Conservation (phyloP, 306 rosid species). For the Hylodesmum podocarpum region DNA sequence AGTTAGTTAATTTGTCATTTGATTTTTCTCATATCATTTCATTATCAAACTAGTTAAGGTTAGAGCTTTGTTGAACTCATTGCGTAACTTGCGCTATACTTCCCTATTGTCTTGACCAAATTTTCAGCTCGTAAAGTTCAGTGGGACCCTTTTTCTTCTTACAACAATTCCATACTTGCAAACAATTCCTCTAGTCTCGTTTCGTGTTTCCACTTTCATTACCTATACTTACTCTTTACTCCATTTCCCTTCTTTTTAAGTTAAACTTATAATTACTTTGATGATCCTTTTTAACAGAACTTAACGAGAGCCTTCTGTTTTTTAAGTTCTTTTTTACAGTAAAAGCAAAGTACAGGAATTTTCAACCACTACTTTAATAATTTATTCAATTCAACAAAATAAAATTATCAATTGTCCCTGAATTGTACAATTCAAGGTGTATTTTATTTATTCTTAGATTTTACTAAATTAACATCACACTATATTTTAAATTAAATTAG, state of each 20-base stretch:
- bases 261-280: background rate
- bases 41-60: slow-evolving; percentile 23
- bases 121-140: background rate
- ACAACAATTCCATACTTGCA: background rate
- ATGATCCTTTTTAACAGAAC: slow-evolving; percentile 11
- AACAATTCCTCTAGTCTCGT: background rate
- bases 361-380: background rate
- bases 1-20: slow-evolving; percentile 29
- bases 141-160: slow-evolving; percentile 38
- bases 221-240: slow-evolving; percentile 11
- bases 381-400: background rate
- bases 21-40: slow-evolving; percentile 33
- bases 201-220: slow-evolving; percentile 13
- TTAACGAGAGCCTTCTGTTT: background rate
- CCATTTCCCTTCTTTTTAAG: background rate
- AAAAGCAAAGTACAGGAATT: background rate
- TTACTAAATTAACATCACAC: background rate
- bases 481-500: background rate
- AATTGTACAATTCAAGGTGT: background rate
- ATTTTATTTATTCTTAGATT: background rate
- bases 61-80: slow-evolving; percentile 14
- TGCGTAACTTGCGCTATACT: slow-evolving; percentile 61
- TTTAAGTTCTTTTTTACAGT: background rate
- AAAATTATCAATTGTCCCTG: background rate
- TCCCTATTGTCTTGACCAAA: slow-evolving; percentile 4